These are phyloP conservation scores for Aspergillus awamori DNA, from an alignment of 2,329 filamentous ascomycete species.

Conservation along the genomic window DNA sequence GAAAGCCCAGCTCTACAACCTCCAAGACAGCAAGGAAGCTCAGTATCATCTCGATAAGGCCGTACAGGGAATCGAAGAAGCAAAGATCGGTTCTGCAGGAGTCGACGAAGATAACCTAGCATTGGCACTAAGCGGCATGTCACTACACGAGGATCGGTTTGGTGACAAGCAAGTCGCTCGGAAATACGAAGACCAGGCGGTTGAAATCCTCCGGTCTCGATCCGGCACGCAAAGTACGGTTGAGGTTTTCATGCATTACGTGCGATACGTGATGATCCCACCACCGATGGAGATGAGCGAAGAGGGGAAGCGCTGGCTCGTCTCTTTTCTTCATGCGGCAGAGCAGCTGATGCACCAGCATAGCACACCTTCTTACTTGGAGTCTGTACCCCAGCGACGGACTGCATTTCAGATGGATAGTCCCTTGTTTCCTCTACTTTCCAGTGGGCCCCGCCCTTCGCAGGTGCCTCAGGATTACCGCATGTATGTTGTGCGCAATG, in stretches of 20 bases:
- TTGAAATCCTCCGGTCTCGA: conserved; percentile 36
- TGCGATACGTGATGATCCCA: conserved; percentile 37
- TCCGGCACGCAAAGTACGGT: conserved; percentile 28
- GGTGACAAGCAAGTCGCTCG: conserved; percentile 33
- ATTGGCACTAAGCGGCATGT: conserved; percentile 40
- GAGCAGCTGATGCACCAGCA: conserved; percentile 39
- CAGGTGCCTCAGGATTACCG: conserved; percentile 40
- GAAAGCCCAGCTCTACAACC: conserved; percentile 33
- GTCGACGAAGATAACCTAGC: conserved; percentile 35
- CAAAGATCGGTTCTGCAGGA: conserved; percentile 21
- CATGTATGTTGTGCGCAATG: conserved; percentile 40
- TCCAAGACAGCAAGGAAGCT: conserved; percentile 29
- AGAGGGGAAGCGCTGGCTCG: conserved; percentile 32
- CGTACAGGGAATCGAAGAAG: conserved; percentile 33
- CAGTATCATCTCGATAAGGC: conserved; percentile 33
- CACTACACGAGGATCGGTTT: conserved; percentile 44
- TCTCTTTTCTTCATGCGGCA: conserved; percentile 40
- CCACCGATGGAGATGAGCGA: conserved; percentile 21
- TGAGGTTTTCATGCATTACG: conserved; percentile 39
- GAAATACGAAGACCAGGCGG: conserved; percentile 34
- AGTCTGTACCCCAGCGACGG: conserved; percentile 33
- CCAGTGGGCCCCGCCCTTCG: conserved; percentile 45
- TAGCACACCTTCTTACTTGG: conserved; percentile 29
- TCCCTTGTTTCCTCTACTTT: conserved; percentile 43
- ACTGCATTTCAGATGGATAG: conserved; percentile 41